phyloP scores from a whole-genome alignment of 2,329 filamentous ascomycete species.

The Chaetomium olivaceum region DNA sequence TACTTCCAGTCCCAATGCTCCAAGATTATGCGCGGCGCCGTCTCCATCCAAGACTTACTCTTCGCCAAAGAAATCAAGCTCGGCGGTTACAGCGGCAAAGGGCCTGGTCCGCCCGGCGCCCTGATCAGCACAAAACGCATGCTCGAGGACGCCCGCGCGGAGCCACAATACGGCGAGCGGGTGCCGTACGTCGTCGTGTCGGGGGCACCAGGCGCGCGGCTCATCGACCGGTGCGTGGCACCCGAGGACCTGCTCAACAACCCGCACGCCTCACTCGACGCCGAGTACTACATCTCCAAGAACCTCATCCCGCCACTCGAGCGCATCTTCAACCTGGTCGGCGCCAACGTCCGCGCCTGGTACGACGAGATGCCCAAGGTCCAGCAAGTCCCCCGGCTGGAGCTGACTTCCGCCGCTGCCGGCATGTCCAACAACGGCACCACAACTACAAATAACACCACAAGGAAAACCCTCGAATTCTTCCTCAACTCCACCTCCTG shows the following conservation, averaged over 20 bases:
- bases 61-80: conserved; percentile 91
- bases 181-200: conserved; percentile 93
- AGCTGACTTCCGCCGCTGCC: conserved; percentile 37
- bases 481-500: conserved; percentile 85
- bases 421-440: conserved; percentile 29
- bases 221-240: conserved; percentile 87
- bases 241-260: conserved; percentile 80
- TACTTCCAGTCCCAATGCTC: conserved; percentile 90
- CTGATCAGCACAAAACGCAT: conserved; percentile 84
- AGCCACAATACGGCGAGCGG: conserved; percentile 93
- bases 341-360: conserved; percentile 87
- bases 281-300: conserved; percentile 96
- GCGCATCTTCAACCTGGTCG: conserved; percentile 93
- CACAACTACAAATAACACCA: conserved; percentile 26
- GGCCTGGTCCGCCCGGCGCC: conserved; percentile 79
- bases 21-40: conserved; percentile 86
- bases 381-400: conserved; percentile 69
- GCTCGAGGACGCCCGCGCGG: conserved; percentile 79
- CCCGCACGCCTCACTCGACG: conserved; percentile 77
- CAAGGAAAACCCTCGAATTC: conserved; percentile 81
- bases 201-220: conserved; percentile 78
- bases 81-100: conserved; percentile 81
- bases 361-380: conserved; percentile 97
- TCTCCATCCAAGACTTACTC: conserved; percentile 94
- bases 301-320: conserved; percentile 94